Base-by-base conservation (phyloP, 2,329 filamentous ascomycete species). In the Colletotrichum horii region DNA sequence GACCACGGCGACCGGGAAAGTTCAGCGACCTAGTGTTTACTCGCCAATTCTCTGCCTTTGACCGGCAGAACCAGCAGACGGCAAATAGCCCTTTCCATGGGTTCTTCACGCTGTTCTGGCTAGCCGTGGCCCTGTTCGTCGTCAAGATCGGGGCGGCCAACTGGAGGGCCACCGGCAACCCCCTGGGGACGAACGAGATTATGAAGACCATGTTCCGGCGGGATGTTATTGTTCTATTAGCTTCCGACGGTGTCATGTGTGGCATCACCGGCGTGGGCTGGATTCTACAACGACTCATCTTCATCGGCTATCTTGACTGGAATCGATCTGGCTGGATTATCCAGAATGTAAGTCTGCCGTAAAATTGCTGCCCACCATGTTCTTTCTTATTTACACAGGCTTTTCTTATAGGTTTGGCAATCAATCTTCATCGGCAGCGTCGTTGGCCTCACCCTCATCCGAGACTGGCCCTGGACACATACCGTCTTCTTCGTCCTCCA, bases 391-490 rank as follows among this genome's bases (percentile, higher is more conserved):
- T 34, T 26, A 62, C 22, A 69, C 66, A 61, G 26, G 26, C 15
- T 1, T 56, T 52, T 60, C 8, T 15, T 64, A 8, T 64, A 91
- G 90, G 77, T 93, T 2, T 96, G 94, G 94, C 93, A 96, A 84
- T 86, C 88, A 0, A 77, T 87, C 16, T 96, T 93, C 79, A 88
- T 95, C 14, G 88, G 85, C 6, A 87, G 87, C 11, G 89, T 93
- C 5, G 85, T 96, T 7, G 90, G 89, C 67, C 91, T 94, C 85
- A 93, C 94, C 0, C 88, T 94, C 66, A 89, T 92, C 80, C 89
- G 94, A 6, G 91, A 95, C 66, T 96, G 94, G 94, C 93, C 94
- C 2, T 96, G 94, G 94, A 95, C 94, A 16, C 94, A 95, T 80
- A 95, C 93, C 3, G 93, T 95, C 22, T 95, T 94, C 82, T 94